phyloP scores from a whole-genome alignment of 179 eudicot genomes.

The Silene noctiflora region DNA sequence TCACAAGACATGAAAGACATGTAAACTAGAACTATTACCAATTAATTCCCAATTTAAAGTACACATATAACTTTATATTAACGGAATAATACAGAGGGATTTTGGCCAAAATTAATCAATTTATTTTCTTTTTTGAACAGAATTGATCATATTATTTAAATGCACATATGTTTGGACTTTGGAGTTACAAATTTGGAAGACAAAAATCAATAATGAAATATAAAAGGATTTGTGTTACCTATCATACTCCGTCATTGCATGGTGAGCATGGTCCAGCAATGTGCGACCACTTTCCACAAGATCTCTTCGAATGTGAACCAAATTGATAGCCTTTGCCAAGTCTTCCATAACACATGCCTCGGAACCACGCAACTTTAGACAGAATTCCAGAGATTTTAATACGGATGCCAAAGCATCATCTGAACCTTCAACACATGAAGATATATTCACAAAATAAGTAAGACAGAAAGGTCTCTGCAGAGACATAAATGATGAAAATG shows the following conservation, averaged over 20 bases:
- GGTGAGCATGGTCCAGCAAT: slow-evolving; percentile 80
- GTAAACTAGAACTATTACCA: neutral
- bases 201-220: neutral
- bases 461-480: neutral
- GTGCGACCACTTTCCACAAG: slow-evolving; percentile 98
- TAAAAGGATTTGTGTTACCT: slow-evolving; percentile 40
- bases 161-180: neutral
- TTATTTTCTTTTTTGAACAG: neutral
- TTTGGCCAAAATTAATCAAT: neutral
- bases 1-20: neutral
- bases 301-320: slow-evolving; percentile 83
- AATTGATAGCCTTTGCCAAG: slow-evolving; percentile 81
- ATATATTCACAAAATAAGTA: slow-evolving; percentile 3
- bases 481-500: slow-evolving; percentile 11
- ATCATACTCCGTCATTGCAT: slow-evolving; percentile 86
- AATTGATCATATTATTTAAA: neutral
- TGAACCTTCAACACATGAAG: slow-evolving; percentile 47
- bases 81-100: neutral
- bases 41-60: neutral
- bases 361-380: slow-evolving; percentile 89
- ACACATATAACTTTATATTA: neutral
- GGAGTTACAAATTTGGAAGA: neutral
- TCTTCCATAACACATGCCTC: slow-evolving; percentile 95
- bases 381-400: slow-evolving; percentile 82
- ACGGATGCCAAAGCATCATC: slow-evolving; percentile 91